Percentiles rank a stretch among this genome's conserved stretches.
Conservation (phyloP, 108 stramenopile species). For the Skeletonema menzelii region DNA sequence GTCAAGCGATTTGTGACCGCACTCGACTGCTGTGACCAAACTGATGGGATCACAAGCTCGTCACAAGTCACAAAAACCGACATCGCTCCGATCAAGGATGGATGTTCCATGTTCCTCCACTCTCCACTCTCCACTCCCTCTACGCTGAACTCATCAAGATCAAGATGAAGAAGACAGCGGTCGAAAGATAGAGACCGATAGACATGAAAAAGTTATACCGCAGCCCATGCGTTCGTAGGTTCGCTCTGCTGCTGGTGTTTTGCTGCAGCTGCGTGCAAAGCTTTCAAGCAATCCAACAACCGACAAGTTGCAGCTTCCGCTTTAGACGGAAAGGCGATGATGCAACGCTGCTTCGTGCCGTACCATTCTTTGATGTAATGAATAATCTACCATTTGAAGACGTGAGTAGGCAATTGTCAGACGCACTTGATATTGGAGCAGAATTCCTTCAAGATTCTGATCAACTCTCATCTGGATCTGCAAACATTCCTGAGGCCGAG, state of each 20-base stretch:
- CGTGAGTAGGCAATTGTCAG: constrained; percentile 17
- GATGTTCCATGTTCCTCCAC: too few species aligned
- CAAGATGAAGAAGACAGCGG: too few species aligned
- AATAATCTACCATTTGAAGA: constrained; percentile 20
- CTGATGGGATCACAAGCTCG: too few species aligned
- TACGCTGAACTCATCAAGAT: too few species aligned
- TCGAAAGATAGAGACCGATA: too few species aligned
- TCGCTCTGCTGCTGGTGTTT: not conserved
- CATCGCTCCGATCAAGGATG: too few species aligned
- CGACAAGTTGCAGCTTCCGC: not conserved
- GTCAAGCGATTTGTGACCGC: too few species aligned
- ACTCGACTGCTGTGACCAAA: too few species aligned
- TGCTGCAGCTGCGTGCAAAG: not conserved
- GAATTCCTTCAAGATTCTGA: constrained; percentile 31
- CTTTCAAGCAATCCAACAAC: not conserved
- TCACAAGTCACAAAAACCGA: too few species aligned
- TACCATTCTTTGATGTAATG: constrained; percentile 1
- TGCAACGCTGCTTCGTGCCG: not conserved
- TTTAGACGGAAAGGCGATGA: not conserved
- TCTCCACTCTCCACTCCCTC: not conserved
- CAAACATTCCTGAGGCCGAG: constrained; percentile 46
- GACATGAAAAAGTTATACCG: not conserved
- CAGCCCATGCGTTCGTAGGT: not conserved
- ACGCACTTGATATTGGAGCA: constrained; percentile 26
- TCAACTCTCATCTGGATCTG: not conserved